These are phyloP conservation scores for Trametes hirsuta DNA, from an alignment of 1,284 basidiomycete species.

Conservation along the genomic window DNA sequence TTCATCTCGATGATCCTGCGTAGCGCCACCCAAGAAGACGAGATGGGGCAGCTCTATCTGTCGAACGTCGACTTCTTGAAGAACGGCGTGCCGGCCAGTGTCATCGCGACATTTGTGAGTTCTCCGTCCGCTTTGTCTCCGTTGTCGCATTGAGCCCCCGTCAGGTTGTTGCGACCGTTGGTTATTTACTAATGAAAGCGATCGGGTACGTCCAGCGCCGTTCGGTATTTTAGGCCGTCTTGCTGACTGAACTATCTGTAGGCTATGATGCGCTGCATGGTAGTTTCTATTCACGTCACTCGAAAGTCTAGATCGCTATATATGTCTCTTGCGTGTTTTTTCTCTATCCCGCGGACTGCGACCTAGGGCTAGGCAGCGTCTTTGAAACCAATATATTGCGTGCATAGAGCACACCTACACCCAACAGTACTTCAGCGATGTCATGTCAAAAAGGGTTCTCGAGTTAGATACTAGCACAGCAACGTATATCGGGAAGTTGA, in stretches of 20 bases:
- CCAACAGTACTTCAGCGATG: not conserved
- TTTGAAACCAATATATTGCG: not conserved
- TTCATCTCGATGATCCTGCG: not conserved
- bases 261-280: not conserved
- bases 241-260: not conserved
- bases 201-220: constrained; percentile 54
- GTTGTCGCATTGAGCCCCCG: constrained; percentile 7
- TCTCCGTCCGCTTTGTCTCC: constrained; percentile 1
- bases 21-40: constrained; percentile 94
- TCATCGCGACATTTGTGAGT: constrained; percentile 81
- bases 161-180: constrained; percentile 82
- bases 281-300: too few species aligned
- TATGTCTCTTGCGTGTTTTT: not conserved
- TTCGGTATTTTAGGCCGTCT: not conserved
- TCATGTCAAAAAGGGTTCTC: not conserved
- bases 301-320: too few species aligned
- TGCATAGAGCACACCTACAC: not conserved
- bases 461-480: not conserved
- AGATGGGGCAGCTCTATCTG: constrained; percentile 88
- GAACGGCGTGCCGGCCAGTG: constrained; percentile 90
- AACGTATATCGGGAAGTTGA: not conserved
- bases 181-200: constrained; percentile 74
- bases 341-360: not conserved
- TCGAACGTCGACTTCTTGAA: constrained; percentile 89
- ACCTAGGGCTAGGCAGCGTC: too few species aligned